Evolutionary conservation across 1,139 yeast genomes (phyloP).

Genomic region (Suhomyces atakaporum): DNA sequence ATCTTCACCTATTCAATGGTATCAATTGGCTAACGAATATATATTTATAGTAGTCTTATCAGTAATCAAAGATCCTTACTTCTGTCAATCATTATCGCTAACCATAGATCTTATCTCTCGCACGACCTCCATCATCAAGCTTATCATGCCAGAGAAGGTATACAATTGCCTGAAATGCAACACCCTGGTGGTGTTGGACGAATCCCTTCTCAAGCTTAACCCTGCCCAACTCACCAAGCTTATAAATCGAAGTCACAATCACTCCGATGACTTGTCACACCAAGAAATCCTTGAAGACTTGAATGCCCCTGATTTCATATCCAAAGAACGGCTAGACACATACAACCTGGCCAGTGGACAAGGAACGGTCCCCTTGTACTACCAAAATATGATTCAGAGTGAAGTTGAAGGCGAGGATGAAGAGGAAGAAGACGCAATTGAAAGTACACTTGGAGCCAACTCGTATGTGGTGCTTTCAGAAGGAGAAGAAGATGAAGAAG

Average conservation of each 20-base stretch:
- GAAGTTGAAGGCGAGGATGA: conserved; percentile 19
- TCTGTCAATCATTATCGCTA: neutral
- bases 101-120: neutral
- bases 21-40: no score
- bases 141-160: conserved; percentile 11
- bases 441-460: conserved; percentile 15
- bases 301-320: conserved; percentile 34
- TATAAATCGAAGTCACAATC: conserved; percentile 22
- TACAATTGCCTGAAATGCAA: conserved; percentile 40
- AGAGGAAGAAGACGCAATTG: conserved; percentile 12
- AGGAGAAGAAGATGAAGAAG: conserved; percentile 16
- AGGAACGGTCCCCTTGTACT: conserved; percentile 21
- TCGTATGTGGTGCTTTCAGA: conserved; percentile 37
- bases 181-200: conserved; percentile 32
- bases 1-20: no score
- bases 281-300: conserved; percentile 19
- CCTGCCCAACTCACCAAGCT: conserved; percentile 38
- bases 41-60: no score
- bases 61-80: no score
- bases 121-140: neutral
- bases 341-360: conserved; percentile 22
- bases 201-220: conserved; percentile 31
- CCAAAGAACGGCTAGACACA: conserved; percentile 33
- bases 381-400: conserved; percentile 18
- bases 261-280: conserved; percentile 15